phyloP scores from a whole-genome alignment of 2,329 filamentous ascomycete genomes.

The Bipolaris sorokiniana region DNA sequence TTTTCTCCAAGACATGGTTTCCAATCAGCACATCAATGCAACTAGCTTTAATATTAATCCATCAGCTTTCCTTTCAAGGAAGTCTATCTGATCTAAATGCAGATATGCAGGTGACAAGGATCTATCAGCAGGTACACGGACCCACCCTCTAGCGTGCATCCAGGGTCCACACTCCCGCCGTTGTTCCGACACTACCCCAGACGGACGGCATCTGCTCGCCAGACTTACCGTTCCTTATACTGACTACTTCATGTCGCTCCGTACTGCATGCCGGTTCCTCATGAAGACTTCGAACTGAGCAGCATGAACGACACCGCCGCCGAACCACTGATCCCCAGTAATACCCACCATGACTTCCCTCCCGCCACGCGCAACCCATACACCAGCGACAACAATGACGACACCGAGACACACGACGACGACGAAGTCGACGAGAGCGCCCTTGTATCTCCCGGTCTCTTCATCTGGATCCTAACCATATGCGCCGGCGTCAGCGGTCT shows the following conservation, averaged over 20 bases:
- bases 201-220: conserved; percentile 8
- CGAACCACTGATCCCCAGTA: conserved; percentile 40
- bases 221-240: background rate
- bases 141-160: conserved; percentile 13
- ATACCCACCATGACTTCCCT: conserved; percentile 18
- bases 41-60: background rate
- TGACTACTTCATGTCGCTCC: conserved; percentile 1
- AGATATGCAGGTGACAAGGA: conserved; percentile 9
- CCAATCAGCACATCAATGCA: conserved; percentile 12
- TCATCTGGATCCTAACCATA: conserved; percentile 63
- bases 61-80: background rate
- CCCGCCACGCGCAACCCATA: conserved; percentile 14
- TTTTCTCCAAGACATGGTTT: conserved; percentile 9
- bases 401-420: conserved; percentile 11
- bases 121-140: conserved; percentile 17
- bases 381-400: conserved; percentile 28
- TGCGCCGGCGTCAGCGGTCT: conserved; percentile 64
- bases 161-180: conserved; percentile 17
- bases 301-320: conserved; percentile 40
- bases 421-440: conserved; percentile 46
- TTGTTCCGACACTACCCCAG: conserved; percentile 17
- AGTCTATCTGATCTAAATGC: background rate
- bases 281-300: conserved; percentile 32
- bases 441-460: conserved; percentile 43
- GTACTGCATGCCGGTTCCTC: conserved; percentile 13